Evolutionary conservation across 768 basidiomycete species (phyloP), one percentile per base, ranked within the genome.

Genomic region (Lactarius sp.): DNA sequence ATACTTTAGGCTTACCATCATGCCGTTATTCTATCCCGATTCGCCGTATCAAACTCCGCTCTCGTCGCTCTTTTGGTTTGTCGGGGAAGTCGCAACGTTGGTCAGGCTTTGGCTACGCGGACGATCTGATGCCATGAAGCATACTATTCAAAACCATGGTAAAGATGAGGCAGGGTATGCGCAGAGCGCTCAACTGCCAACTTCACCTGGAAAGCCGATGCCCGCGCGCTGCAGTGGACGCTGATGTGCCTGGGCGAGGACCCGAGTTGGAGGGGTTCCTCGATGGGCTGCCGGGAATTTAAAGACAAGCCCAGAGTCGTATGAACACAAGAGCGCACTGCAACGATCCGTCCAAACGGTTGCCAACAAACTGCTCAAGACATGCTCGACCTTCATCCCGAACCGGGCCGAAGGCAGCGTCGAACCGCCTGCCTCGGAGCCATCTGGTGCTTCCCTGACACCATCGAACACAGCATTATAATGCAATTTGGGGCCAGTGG

Each of bases 31-130:
- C 34, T 52, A 14, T 12, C 65, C 47, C 46, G 44, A 55, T 52
- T 61, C 57, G 22, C 66, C 66, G 2, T 68, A n/a, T 41, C 65
- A 60, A 42, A 66, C 66, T 12, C 66, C 66, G 9, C 47, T 68
- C 8, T 62, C 27, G 27, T 27, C 2, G 27, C 27, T 27, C 27
- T 27, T 27, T 60, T 67, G 62, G 63, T 55, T 58, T 16, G 0
- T 39, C 22, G 34, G 22, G 1, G 53, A 65, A 33, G 58, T 31
- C 7, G 6, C 64, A 10, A 56, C 62, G 4, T 42, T 63, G 4
- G 18, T 59, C 46, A 58, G 13, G n/a, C 33, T 63, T 20, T 63
- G 62, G 62, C 22, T 63, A 1, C 22, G 22, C n/a, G 22, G 49
- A 5, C 33, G 27, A 20, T 53, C 12, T 3, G 62, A 31, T 2